Base-by-base conservation (phyloP, 106 monocot species). In the Dendrobium huoshanense region DNA sequence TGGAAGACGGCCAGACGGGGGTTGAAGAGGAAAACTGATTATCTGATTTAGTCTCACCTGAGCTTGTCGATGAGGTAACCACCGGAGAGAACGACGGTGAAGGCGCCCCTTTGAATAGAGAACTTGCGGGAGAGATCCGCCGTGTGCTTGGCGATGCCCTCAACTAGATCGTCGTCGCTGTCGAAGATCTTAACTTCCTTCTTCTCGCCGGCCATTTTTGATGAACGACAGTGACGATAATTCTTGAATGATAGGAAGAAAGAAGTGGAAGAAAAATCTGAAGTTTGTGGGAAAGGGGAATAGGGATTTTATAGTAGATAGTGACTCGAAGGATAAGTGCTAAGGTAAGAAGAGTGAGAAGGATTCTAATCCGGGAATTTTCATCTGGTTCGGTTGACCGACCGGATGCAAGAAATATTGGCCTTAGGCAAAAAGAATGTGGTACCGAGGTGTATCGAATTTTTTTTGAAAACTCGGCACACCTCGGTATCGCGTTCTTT, bases 61-160 rank as follows among this genome's bases (percentile, higher is more conserved):
- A 97, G 85, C n/a, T 86, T 79, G 19, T 91, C 79, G 79, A 97
- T 88, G 73, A 97, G 92, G 65, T 90, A 94, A 22, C 97, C 97
- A 27, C 97, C 97, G 58, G 97, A 97, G 55, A 97, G 75, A 13
- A 92, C 97, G 20, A 94, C 90, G 18, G 92, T 85, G 86, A 97
- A 97, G 7, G 88, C 88, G 22, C 88, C 86, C 58, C 88, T 90
- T 83, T 91, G 89, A 19, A 54, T 72, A 2, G 82, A 79, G 54
- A 75, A 91, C 87, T 89, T 89, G 44, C 87, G 85, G 18, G 94
- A 97, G 3, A 97, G 86, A 72, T 86, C 75, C 4, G 86, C 91
- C 8, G 89, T 87, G 84, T 92, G 89, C 79, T 89, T 83, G 19
- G 97, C 92, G 67, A 97, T 81, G 9, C 90, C 87, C 19, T 61